Evolutionary conservation across 2,329 filamentous ascomycete genomes (phyloP), one percentile per base, ranked within the genome.

Genomic region (Xylariaceae sp.): DNA sequence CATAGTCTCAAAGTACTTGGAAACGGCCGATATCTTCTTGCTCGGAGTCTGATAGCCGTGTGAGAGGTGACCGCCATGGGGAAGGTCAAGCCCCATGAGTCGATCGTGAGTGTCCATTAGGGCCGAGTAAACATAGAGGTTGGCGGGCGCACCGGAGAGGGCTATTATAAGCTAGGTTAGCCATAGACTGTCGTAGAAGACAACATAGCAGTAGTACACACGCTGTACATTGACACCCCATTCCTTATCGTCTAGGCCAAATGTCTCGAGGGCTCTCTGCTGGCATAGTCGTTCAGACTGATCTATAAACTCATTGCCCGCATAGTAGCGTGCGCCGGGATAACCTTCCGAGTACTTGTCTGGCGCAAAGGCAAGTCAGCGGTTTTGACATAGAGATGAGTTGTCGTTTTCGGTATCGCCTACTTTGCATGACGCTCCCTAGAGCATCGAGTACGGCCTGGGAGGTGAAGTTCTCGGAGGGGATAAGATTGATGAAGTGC

Each of bases 311-410:
- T 97, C 90, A 75, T 98, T 98, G 64, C 94, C 94, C 51, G 94
- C 94, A 73, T 98, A 98, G 79, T 98, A 98, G 72, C 94, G 85
- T 60, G 94, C 94, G 54, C 95, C 95, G 28, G 94, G 95, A 70
- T 99, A 99, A 48, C 95, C 95, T 76, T 99, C 95, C 0, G 95
- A 98, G 79, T 99, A 99, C 76, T 99, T 98, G 78, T 98, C 91
- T 90, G 70, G 61, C 60, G 69, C 39, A 21, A 19, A 24, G 19
- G 14, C 34, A 34, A 29, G 52, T 62, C 19, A 59, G 56, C 31
- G n/a, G 8, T 26, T 16, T 16, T 4, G 26, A 23, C 4, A 24
- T 37, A 7, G 33, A 3, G 21, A 16, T 3, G 23, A 24, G 28
- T 46, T 34, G 12, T 19, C 7, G 24, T n/a, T 54, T 31, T 41